These are phyloP conservation scores for Gracilaria vermiculophylla DNA, from an alignment of 23 red algal species.

Conservation along the genomic window DNA sequence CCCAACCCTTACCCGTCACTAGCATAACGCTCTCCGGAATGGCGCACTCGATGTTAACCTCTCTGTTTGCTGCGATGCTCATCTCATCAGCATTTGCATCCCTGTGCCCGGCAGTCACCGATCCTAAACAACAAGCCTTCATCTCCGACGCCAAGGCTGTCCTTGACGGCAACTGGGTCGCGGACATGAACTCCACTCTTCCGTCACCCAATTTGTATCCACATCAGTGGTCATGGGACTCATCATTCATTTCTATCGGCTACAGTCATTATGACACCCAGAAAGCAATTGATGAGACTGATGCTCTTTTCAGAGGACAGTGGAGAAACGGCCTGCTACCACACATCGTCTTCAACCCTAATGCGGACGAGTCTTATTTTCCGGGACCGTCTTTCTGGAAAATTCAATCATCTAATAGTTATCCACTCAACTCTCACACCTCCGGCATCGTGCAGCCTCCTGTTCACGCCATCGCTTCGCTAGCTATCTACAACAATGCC, in stretches of 20 bases:
- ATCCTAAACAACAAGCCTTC: not conserved
- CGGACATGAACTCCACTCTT: conserved; percentile 54
- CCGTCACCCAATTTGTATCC: conserved; percentile 59
- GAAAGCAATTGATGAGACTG: conserved; percentile 47
- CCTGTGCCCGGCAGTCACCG: conserved; percentile 7
- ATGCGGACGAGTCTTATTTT: conserved; percentile 58
- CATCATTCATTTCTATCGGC: conserved; percentile 65
- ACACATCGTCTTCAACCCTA: conserved; percentile 73
- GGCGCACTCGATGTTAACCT: not conserved
- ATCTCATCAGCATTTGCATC: not conserved
- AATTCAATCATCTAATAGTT: conserved; percentile 16
- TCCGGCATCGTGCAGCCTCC: conserved; percentile 69
- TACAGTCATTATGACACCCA: conserved; percentile 62
- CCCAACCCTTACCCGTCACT: not conserved
- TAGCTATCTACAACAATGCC: conserved; percentile 54
- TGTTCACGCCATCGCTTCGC: conserved; percentile 55
- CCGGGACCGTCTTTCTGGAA: conserved; percentile 67
- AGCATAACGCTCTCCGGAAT: not conserved
- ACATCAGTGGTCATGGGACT: conserved; percentile 72
- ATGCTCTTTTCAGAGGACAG: conserved; percentile 59
- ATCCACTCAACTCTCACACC: conserved; percentile 21
- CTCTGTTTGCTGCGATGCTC: not conserved
- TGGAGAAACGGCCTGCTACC: conserved; percentile 61
- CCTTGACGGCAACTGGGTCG: conserved; percentile 41
- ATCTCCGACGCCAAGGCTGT: conserved; percentile 17